Evolutionary conservation across 257 asterid genomes (phyloP), one percentile per base, ranked within the genome.

Genomic region (Schizonepeta tenuifolia): DNA sequence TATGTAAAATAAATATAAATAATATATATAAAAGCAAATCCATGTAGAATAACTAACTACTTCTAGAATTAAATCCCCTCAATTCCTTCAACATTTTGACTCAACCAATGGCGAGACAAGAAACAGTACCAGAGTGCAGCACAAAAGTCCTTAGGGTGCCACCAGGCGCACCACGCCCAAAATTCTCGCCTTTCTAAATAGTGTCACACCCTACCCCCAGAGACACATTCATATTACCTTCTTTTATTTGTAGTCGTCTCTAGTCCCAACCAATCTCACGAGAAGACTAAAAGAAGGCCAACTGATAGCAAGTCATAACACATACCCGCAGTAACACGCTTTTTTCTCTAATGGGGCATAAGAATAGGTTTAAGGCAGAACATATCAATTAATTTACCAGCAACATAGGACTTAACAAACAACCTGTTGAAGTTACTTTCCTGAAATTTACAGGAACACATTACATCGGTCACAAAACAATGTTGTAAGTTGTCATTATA

Each of bases 241-340:
- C 38, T 43, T 49, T 65, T 5, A 38, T 65, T 24, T 44, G 22
- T 13, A 43, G 70, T 65, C 35, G 6, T 18, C 56, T 62, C 68
- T 17, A n/a, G n/a, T n/a, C n/a, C n/a, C n/a, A n/a, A 62, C 9
- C 9, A 40, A 12, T 40, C 53, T 2, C 35, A 67, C 31, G 20
- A 68, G 51, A 51, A 35, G 63, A 53, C 64, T 50, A 67, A 40
- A 49, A 50, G 20, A 49, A 47, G 33, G 49, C 72, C 57, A 50
- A 68, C 50, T 26, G 8, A n/a, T 50, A 49, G 55, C 55, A 49
- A 15, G 24, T 7, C 24, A 50, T 17, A 50, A 24, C 56, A 50
- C 56, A n/a, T 8, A 17, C 17, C 56, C 17, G 26, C 26, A 54
- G 53, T 62, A 22, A 4, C 65, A 22, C 64, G 9, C 71, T 69